Evolutionary conservation across 2,329 filamentous ascomycete genomes (phyloP).

Genomic region (Ceratocystis lukuohia): DNA sequence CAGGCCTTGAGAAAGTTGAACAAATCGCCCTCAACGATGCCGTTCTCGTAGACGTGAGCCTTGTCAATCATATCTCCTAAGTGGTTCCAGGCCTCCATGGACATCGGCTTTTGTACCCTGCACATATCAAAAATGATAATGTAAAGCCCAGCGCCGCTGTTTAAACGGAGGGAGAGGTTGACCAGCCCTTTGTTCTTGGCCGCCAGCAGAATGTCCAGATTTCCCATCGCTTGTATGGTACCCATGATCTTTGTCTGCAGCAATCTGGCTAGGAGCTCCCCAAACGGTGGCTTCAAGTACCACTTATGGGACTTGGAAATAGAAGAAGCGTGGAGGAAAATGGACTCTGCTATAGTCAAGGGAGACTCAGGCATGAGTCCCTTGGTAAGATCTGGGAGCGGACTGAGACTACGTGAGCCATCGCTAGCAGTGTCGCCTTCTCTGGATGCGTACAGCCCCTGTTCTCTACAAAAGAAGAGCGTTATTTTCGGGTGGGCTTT

Average conservation of each 20-base stretch:
- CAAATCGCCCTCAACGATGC: background rate
- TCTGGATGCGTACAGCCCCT: background rate
- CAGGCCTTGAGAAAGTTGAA: background rate
- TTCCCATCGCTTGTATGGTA: background rate
- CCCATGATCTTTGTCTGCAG: background rate
- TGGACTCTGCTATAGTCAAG: background rate
- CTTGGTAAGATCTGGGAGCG: background rate
- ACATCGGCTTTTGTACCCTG: background rate
- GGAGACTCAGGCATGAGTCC: background rate
- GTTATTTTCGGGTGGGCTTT: background rate
- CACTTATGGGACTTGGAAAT: background rate
- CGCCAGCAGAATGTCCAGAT: background rate
- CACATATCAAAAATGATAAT: background rate
- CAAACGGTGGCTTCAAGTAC: background rate
- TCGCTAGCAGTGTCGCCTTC: background rate
- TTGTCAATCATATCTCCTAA: background rate
- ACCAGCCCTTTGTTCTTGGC: background rate
- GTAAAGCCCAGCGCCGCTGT: background rate
- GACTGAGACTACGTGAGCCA: background rate
- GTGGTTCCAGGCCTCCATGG: background rate
- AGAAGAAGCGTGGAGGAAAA: background rate
- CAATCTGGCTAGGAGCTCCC: background rate
- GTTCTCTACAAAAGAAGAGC: background rate
- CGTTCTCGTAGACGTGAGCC: background rate
- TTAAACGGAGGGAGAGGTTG: background rate